Percentiles rank a stretch among this genome's conserved stretches.
Evolutionary conservation across 2,329 filamentous ascomycete species (phyloP).

Genomic region (Sporothrix variecibatus): DNA sequence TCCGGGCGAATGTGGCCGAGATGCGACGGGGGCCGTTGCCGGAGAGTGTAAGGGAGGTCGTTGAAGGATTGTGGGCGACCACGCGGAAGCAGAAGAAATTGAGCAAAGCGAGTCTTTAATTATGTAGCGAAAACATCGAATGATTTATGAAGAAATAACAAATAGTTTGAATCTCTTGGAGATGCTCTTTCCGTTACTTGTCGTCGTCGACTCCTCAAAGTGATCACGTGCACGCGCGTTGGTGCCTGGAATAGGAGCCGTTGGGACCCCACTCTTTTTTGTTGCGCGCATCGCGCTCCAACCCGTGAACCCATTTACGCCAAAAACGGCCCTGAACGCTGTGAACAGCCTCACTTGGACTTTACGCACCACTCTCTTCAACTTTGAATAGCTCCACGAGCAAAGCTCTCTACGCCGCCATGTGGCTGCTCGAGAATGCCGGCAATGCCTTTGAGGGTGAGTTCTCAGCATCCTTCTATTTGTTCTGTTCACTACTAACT

Average conservation of each 20-base stretch:
- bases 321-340: background rate
- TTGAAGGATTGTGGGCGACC: conserved; percentile 7
- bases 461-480: conserved; percentile 17
- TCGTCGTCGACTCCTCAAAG: background rate
- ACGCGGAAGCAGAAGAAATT: background rate
- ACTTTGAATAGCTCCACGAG: background rate
- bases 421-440: conserved; percentile 27
- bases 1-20: conserved; percentile 27
- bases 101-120: background rate
- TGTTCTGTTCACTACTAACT: background rate
- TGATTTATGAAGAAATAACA: background rate
- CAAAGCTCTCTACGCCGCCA: background rate
- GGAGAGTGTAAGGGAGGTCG: conserved; percentile 34
- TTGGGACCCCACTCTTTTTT: background rate
- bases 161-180: background rate
- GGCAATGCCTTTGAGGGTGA: conserved; percentile 54
- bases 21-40: conserved; percentile 27
- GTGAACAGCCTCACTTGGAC: background rate
- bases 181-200: background rate
- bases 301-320: background rate
- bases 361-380: background rate
- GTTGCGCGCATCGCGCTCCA: conserved; percentile 13
- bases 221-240: conserved; percentile 28
- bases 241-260: conserved; percentile 9
- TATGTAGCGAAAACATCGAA: background rate